Base-by-base conservation (phyloP, 2,329 filamentous ascomycete genomes). In the Colletotrichum coccodes region DNA sequence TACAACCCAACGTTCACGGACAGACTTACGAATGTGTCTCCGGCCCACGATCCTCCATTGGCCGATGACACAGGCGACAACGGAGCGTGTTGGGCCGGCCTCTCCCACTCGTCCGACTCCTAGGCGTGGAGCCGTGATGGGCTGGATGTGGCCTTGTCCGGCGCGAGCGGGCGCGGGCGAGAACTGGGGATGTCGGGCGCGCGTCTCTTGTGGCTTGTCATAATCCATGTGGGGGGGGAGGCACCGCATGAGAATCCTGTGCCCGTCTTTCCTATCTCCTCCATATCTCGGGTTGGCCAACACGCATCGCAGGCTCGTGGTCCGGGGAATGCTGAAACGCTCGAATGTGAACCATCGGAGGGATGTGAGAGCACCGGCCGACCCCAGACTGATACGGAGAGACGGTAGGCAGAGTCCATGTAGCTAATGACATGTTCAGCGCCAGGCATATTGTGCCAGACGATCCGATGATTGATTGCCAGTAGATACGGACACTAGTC, bases 201-300 rank as follows among this genome's bases (percentile, higher is more conserved):
- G 60, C 60, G 64, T 68, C 60, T 64, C 46, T 62, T 52, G 52
- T 68, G 64, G 60, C 64, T 68, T 64, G 44, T 46, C 50, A 52
- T 32, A 28, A 23, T 9, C 52, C 16, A 38, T 57, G 59, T 63
- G 52, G 44, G 52, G 64, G 60, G n/a, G 52, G 64, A 54, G n/a
- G 6, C n/a, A n/a, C 23, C 32, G 38, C 53, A 30, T 47, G 40
- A 68, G 53, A 64, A 59, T 47, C 38, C 21, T n/a, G 60, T 68
- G 54, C 38, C 47, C 47, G 30, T 58, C 46, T 32, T 46, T 34
- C 60, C 36, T 16, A 32, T 32, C 53, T 47, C 46, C 42, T 56
- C 40, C 30, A 59, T 57, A 53, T 40, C 38, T 42, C 40, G 23
- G 23, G 54, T 58, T 59, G 46, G 61, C 32, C 54, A 26, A 60